Conservation (phyloP, 2,329 filamentous ascomycete genomes). For the Paecilomyces sp. region DNA sequence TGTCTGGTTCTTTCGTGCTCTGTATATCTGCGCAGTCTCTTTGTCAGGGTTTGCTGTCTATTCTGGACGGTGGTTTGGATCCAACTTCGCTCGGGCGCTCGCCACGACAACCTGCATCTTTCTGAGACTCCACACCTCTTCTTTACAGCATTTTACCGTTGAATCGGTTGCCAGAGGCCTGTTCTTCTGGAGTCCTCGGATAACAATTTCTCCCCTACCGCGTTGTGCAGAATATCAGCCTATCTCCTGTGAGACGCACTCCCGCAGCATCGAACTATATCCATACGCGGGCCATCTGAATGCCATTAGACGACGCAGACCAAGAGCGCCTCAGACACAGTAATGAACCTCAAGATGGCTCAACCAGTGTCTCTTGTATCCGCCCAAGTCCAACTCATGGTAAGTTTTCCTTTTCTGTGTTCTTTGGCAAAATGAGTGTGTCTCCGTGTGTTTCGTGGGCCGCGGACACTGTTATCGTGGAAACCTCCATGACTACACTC, state of each 20-base stretch:
- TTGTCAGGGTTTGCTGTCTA: not conserved
- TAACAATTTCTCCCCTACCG: not conserved
- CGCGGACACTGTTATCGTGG: not conserved
- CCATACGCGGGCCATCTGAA: not conserved
- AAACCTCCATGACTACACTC: not conserved
- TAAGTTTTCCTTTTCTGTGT: constrained; percentile 7
- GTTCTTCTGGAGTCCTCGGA: not conserved
- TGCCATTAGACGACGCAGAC: not conserved
- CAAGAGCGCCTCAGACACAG: not conserved
- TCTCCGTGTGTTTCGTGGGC: not conserved
- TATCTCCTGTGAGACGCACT: not conserved
- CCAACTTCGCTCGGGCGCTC: not conserved
- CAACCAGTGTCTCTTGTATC: constrained; percentile 22
- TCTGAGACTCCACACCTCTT: not conserved
- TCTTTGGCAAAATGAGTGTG: not conserved
- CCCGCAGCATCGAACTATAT: not conserved
- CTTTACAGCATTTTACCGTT: not conserved
- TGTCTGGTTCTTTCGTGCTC: not conserved
- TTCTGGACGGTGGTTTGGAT: not conserved
- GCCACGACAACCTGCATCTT: constrained; percentile 3
- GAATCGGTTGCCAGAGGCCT: not conserved
- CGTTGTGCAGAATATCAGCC: not conserved
- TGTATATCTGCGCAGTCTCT: not conserved
- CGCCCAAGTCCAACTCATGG: constrained; percentile 25
- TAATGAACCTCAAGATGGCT: constrained; percentile 13